Base-by-base conservation (phyloP, 2,329 filamentous ascomycete genomes). In the Penicillium sp. region DNA sequence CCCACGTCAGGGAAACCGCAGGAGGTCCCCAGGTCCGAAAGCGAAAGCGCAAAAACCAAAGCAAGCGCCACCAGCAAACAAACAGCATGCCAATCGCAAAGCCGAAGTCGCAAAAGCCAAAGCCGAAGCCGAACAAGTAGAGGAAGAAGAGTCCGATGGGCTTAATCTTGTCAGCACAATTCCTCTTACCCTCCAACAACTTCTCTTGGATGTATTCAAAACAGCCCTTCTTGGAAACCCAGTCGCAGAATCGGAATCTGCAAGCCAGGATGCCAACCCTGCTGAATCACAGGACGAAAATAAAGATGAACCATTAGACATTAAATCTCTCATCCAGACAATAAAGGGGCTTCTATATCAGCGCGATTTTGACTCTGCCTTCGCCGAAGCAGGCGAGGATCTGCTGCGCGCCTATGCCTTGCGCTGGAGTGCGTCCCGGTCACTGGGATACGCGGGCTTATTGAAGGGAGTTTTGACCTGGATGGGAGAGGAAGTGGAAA, bases 351-450 rank as follows among this genome's bases (percentile, higher is more conserved):
- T 93, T 61, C 81, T 99, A 9, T 97, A 88, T 72, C 86, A 89
- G 56, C 85, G 94, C 32, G 90, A 97, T 71, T 97, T 97, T 74
- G 81, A 81, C 13, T 77, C 79, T 16, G 93, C 93, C 0, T 99
- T 97, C 75, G 66, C 73, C 2, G 74, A 75, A 39, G 86, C 85
- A 0, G 81, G 80, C 44, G 81, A 85, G 53, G 85, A 88, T 43
- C 83, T 88, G 65, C 81, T 97, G 18, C 85, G 89, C 58, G 89
- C 89, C 10, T 99, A 99, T 77, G 90, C 91, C 9, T 84, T 90
- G 52, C 80, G 94, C 65, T 99, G 93, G 92, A 96, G 92, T 73
- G 90, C 93, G 2, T 89, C 89, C 50, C 82, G 94, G 51, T 89
- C 92, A 0, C 76, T 97, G 50, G 90, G 88, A 60, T 97, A 97